A percentile compares a stretch with the other conserved stretches of the same genome.
Evolutionary conservation across 192 early-diverging fungal species (phyloP).

Genomic region (Jimgerdemannia lactiflua): DNA sequence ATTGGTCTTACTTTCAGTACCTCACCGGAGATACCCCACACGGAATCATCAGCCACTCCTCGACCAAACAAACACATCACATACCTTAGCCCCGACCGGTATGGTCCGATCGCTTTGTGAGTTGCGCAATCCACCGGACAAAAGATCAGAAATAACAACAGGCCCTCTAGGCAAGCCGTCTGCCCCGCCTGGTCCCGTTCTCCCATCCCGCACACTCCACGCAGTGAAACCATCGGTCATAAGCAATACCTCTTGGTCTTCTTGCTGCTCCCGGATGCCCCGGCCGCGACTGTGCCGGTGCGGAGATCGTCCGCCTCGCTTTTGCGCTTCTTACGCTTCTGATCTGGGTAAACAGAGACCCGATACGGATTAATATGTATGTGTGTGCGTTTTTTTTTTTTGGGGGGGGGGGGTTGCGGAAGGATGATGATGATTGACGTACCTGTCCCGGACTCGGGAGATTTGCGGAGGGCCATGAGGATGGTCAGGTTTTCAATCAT

Average conservation of each 20-base stretch:
- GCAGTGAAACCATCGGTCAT: not conserved
- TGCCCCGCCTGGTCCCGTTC: not conserved
- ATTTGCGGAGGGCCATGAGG: constrained; percentile 19
- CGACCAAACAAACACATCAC: not conserved
- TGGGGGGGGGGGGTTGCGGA: not conserved
- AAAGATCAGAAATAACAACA: not conserved
- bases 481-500: constrained; percentile 30
- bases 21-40: too few species aligned
- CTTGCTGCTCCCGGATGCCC: constrained; percentile 12
- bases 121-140: not conserved
- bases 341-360: constrained; percentile 12
- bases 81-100: constrained; percentile 11
- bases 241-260: constrained; percentile 29
- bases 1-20: too few species aligned
- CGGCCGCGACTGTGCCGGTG: not conserved
- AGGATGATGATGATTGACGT: not conserved
- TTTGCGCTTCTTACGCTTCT: constrained; percentile 31
- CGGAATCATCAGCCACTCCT: too few species aligned
- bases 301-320: constrained; percentile 18
- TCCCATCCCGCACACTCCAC: not conserved
- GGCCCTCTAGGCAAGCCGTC: not conserved
- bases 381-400: not conserved
- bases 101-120: constrained; percentile 1
- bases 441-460: constrained; percentile 14
- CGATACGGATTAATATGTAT: not conserved